Conservation (phyloP, 352 stramenopile species). For the Phytophthora melonis region DNA sequence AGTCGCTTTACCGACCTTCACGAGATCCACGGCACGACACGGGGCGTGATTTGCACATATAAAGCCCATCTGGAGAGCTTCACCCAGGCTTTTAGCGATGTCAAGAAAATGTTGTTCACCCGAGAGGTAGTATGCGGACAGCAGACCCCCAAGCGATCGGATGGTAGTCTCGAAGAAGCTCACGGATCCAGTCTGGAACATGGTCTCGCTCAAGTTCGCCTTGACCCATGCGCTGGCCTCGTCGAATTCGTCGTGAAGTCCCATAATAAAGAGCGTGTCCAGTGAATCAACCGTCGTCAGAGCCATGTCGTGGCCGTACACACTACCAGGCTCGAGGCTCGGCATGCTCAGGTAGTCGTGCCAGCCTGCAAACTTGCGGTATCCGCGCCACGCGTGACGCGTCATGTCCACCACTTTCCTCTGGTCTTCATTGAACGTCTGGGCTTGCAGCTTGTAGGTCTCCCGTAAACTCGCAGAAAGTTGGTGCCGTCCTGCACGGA, state of each 20-base stretch:
- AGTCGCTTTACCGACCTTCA: constrained; percentile 28
- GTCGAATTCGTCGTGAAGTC: constrained; percentile 69
- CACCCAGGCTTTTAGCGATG: constrained; percentile 47
- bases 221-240: constrained; percentile 66
- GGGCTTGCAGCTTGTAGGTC: constrained; percentile 31
- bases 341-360: constrained; percentile 51
- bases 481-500: constrained; percentile 8
- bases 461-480: constrained; percentile 25
- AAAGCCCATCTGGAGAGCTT: constrained; percentile 47
- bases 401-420: constrained; percentile 60
- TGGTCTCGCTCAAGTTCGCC: constrained; percentile 41
- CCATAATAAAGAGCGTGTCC: constrained; percentile 76
- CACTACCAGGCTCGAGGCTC: constrained; percentile 20
- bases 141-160: constrained; percentile 60
- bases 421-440: constrained; percentile 51
- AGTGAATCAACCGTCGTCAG: constrained; percentile 72
- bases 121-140: constrained; percentile 67
- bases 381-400: constrained; percentile 63
- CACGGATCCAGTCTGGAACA: constrained; percentile 49
- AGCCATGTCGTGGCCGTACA: constrained; percentile 71
- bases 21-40: constrained; percentile 50
- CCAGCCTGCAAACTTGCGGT: constrained; percentile 51
- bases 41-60: constrained; percentile 45
- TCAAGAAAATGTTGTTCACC: constrained; percentile 58
- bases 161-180: constrained; percentile 77